Conservation (phyloP, 2,329 filamentous ascomycete genomes). For the Pseudogymnoascus verrucosus region DNA sequence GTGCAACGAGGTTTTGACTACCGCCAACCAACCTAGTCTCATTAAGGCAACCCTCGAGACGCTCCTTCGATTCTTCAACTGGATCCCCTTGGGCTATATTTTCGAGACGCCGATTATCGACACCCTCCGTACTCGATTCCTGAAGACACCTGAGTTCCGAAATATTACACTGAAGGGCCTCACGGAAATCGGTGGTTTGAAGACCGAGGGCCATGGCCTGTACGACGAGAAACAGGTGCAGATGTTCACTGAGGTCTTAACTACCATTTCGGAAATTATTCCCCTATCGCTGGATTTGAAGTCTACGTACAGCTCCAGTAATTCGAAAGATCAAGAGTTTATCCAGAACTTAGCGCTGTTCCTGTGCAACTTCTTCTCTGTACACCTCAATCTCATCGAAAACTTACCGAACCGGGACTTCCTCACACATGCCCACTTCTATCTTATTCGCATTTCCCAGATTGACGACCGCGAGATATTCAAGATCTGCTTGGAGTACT, state of each 20-base stretch:
- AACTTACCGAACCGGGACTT: constrained; percentile 93
- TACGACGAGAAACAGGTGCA: constrained; percentile 95
- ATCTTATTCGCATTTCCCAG: constrained; percentile 95
- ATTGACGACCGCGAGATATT: constrained; percentile 99
- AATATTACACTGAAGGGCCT: constrained; percentile 95
- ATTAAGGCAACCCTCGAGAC: constrained; percentile 97
- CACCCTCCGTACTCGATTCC: constrained; percentile 82
- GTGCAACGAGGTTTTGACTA: constrained; percentile 89
- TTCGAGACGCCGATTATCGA: constrained; percentile 97
- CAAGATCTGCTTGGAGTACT: constrained; percentile 98
- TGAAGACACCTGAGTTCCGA: constrained; percentile 89
- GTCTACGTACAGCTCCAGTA: constrained; percentile 82
- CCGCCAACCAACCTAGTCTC: constrained; percentile 77
- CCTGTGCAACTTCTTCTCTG: constrained; percentile 92
- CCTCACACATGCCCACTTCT: constrained; percentile 93
- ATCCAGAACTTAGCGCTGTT: constrained; percentile 95
- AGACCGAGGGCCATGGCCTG: constrained; percentile 65
- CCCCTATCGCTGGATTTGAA: constrained; percentile 86
- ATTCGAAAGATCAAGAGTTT: constrained; percentile 91
- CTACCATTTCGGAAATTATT: constrained; percentile 87
- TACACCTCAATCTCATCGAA: constrained; percentile 87
- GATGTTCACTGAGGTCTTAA: constrained; percentile 97
- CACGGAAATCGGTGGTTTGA: constrained; percentile 91
- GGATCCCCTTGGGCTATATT: constrained; percentile 97
- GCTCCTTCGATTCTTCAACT: constrained; percentile 92